Base-by-base conservation (phyloP, 352 stramenopile genomes). In the Phytopythium kandeliae region DNA sequence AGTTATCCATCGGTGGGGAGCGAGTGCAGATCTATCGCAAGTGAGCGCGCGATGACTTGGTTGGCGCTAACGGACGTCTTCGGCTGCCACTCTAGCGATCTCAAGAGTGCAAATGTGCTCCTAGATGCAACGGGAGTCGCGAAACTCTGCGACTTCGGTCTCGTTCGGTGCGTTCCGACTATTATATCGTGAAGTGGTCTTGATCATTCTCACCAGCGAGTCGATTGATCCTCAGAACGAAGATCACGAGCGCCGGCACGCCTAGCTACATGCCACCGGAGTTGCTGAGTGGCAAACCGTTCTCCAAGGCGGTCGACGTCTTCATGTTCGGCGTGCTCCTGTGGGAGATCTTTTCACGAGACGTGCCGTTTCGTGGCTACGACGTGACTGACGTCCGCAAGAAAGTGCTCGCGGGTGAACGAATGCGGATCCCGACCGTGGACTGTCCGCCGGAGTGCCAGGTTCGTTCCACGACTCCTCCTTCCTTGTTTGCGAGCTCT, bases 61-160 rank as follows among this genome's bases (percentile, higher is more conserved):
- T n/a, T n/a, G n/a, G n/a, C n/a, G n/a, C n/a, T n/a, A n/a, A n/a
- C n/a, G n/a, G 1, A 45, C 0, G 9, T 50, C 19, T 43, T 11
- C 43, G 11, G 3, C 33, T 6, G 43, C 21, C n/a, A 50, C 10
- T 19, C 2, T n/a, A 86, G 72, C 3, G 90, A 97, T 45, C 69
- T 97, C 21, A 97, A 97, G 65, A 94, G 80, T 42, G 68, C 81
- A 19, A 97, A 97, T 43, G 70, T 97, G 6, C 71, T 97, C 9
- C 55, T 95, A 15, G 71, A 90, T 31, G 67, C 46, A 8, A 74
- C 77, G 54, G 79, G 83, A 21, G 57, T 63, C 26, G 70, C 86
- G 5, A 98, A 98, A 53, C 61, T 98, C 17, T 97, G 90, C 51
- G 92, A 98, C 57, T 98, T 98, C 67, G 91, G 90, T 4, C 78